A percentile compares a stretch with the other conserved stretches of the same genome.
These are phyloP conservation scores for Arthroderma uncinatum DNA, from an alignment of 2,329 filamentous ascomycete genomes.

Conservation along the genomic window DNA sequence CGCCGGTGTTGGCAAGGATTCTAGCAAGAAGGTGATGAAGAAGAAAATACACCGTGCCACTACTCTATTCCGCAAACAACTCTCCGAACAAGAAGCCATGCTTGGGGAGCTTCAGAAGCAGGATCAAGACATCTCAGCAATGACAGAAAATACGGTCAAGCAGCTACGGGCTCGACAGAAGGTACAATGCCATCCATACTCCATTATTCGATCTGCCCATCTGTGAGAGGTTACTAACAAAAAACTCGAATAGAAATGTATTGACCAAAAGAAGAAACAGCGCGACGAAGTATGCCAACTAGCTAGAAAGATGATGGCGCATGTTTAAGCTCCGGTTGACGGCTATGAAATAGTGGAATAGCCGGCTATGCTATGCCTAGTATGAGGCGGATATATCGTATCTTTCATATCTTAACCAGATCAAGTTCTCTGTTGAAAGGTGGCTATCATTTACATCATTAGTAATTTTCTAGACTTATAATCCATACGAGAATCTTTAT, in stretches of 20 bases:
- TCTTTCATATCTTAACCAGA: neutral
- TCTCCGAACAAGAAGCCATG: neutral
- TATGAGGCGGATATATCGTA: neutral
- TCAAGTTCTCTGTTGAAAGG: neutral
- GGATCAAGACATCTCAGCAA: constrained; percentile 6
- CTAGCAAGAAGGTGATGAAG: constrained; percentile 2
- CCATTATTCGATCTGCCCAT: neutral
- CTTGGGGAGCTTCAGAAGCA: constrained; percentile 4
- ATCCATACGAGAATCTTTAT: neutral
- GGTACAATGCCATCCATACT: constrained; percentile 6
- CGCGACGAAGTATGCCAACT: constrained; percentile 15
- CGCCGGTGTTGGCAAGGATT: neutral
- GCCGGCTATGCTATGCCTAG: neutral
- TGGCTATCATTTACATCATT: neutral
- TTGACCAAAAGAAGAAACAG: constrained; percentile 14
- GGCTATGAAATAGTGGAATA: neutral
- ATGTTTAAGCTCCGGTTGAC: neutral
- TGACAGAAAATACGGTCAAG: constrained; percentile 10
- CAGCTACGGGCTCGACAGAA: constrained; percentile 13
- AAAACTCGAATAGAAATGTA: constrained; percentile 12
- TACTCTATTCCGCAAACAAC: constrained; percentile 2
- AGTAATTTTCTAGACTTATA: neutral
- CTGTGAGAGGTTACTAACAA: neutral
- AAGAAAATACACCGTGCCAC: constrained; percentile 9
- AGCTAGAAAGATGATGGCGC: constrained; percentile 14